Base-by-base conservation (phyloP, 2,329 filamentous ascomycete genomes). In the Colletotrichum aenigma region DNA sequence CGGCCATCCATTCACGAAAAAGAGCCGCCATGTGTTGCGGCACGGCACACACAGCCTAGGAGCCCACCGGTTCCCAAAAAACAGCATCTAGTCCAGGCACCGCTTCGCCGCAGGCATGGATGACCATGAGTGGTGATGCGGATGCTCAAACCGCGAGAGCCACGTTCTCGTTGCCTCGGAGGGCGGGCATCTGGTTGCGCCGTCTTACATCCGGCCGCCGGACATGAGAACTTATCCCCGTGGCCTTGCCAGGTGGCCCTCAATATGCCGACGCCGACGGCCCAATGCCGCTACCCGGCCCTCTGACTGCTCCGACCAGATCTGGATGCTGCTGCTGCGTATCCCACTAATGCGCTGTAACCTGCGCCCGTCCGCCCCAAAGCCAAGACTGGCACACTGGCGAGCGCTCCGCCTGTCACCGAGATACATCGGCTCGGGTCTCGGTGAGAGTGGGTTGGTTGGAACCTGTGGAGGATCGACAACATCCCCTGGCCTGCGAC, bases 401-500 rank as follows among this genome's bases (percentile, higher is more conserved):
- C 58, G 58, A 62, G 43, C 32, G 61, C 3, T 72, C 64, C 56
- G 73, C 65, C 48, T 73, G 70, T 76, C 70, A 76, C 74, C 74
- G 70, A 76, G 70, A 36, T 26, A 48, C 24, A 12, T 76, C 74
- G 74, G 71, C 71, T 75, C 66, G 65, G 71, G 36, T 52, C 48
- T 74, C 74, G 66, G 71, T 75, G 56, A 38, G n/a, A 62, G 61
- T 64, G 61, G 61, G 32, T 34, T 61, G 21, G n/a, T 56, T 74
- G 38, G 18, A 62, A 70, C 24, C 32, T 76, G 74, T 75, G 74
- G 71, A 76, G 71, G 71, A 76, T 76, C 71, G 74, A 76, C 71
- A 38, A 18, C 60, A 70, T 56, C 52, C 52, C n/a, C 52, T 24
- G n/a, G 28, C 36, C 43, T 56, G 26, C 24, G 64, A 36, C 70